These are phyloP conservation scores for Cytospora mali DNA, from an alignment of 2,329 filamentous ascomycete genomes.

Conservation along the genomic window DNA sequence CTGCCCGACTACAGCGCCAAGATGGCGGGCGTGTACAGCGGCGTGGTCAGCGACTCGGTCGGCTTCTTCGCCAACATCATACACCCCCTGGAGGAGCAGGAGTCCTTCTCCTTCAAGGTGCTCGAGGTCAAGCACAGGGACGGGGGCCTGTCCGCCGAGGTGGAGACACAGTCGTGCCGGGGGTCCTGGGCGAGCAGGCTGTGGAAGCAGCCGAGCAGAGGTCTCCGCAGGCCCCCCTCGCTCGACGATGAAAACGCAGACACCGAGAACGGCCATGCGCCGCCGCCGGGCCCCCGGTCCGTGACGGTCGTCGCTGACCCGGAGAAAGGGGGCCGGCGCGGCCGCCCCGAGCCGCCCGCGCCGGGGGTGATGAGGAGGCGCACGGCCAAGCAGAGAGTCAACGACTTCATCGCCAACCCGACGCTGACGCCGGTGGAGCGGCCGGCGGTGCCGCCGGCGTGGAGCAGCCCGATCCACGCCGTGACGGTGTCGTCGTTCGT, in stretches of 20 bases:
- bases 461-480: slow-evolving; percentile 56
- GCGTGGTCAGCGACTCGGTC: slow-evolving; percentile 55
- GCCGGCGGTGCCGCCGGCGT: slow-evolving; percentile 51
- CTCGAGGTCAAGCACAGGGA: slow-evolving; percentile 50
- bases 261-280: not conserved
- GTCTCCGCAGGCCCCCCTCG: slow-evolving; percentile 5
- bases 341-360: slow-evolving; percentile 22
- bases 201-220: not conserved
- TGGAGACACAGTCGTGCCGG: not conserved
- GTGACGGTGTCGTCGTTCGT: slow-evolving; percentile 55
- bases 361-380: slow-evolving; percentile 36
- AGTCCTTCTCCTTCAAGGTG: slow-evolving; percentile 51
- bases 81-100: slow-evolving; percentile 54
- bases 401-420: slow-evolving; percentile 47
- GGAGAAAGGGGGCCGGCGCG: slow-evolving; percentile 27
- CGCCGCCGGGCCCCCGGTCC: slow-evolving; percentile 1
- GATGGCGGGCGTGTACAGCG: slow-evolving; percentile 61
- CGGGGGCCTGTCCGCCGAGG: not conserved
- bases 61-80: slow-evolving; percentile 66
- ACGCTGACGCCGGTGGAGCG: slow-evolving; percentile 44
- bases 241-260: not conserved
- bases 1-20: slow-evolving; percentile 58
- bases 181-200: slow-evolving; percentile 1
- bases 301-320: slow-evolving; percentile 20
- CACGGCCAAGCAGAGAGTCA: slow-evolving; percentile 45